Conservation (phyloP, 2,329 filamentous ascomycete genomes). For the Penicillium vulpinum region DNA sequence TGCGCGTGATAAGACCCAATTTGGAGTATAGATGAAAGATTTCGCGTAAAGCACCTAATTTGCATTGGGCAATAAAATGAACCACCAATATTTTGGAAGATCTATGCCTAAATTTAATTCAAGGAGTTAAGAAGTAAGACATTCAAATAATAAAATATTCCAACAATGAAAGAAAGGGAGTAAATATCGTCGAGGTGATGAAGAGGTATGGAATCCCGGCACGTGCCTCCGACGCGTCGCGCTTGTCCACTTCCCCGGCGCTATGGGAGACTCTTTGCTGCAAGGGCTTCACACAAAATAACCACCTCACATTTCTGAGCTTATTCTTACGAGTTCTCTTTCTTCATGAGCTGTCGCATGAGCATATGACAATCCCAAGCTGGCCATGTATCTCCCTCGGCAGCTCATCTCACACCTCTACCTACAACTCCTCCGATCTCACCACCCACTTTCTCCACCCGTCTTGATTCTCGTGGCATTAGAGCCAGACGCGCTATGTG, state of each 20-base stretch:
- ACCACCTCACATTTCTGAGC: conserved; percentile 3
- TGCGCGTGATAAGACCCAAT: neutral
- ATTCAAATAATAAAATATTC: neutral
- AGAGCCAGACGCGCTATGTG: conserved; percentile 92
- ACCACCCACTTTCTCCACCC: conserved; percentile 86
- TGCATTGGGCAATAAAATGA: neutral
- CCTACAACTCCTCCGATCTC: conserved; percentile 78
- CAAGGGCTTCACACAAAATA: conserved; percentile 17
- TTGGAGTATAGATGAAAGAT: neutral
- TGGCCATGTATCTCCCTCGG: conserved; percentile 88
- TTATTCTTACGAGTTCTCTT: conserved; percentile 19
- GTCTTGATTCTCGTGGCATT: conserved; percentile 90
- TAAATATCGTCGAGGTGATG: conserved; percentile 24
- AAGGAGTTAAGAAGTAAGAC: conserved; percentile 2
- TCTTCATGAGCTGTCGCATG: conserved; percentile 23
- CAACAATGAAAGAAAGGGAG: neutral
- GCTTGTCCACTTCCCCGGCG: conserved; percentile 17
- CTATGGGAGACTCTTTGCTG: conserved; percentile 11
- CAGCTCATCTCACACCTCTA: conserved; percentile 88
- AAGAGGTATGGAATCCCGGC: conserved; percentile 25
- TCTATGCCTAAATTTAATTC: neutral
- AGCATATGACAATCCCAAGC: conserved; percentile 18
- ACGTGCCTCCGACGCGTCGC: conserved; percentile 31
- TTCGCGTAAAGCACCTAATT: conserved; percentile 2
- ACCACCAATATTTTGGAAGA: neutral